Evolutionary conservation across 2,329 filamentous ascomycete genomes (phyloP), one percentile per base, ranked within the genome.

Genomic region (Colletotrichum navitas): DNA sequence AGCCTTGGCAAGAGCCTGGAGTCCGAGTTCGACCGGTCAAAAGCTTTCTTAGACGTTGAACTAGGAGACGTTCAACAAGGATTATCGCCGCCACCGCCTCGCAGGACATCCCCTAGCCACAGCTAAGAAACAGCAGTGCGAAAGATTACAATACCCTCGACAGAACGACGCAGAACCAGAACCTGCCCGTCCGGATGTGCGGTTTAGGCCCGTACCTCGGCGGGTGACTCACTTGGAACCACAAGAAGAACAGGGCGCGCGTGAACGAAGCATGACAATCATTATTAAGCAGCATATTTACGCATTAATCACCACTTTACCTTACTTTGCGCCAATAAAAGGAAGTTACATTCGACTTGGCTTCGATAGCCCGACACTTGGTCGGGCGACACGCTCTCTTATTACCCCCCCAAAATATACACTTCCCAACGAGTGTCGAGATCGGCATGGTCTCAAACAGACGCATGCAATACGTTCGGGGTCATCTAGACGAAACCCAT

Each of bases 1-100:
- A 52, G 63, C 11, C 47, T 64, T 2, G 58, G 58, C 32, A 63
- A 47, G 68, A 71, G 58, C 45, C 32, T 68, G 21, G 64, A 68
- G 21, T 63, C 60, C 45, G 65, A 68, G 14, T 59, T 63, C 16
- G 67, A 61, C 24, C 52, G 14, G 14, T 12, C 51, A 10, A 45
- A 26, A 3, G 63, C 68, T 11, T 51, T 59, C 11, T 7, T 68
- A 6, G 68, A 71, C 18, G 1, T 71, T 3, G 68, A 68, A 16
- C 56, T 55, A 18, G 68, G 41, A 21, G 58, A 61, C 10, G 58
- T 47, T 1, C 68, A 43, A 14, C 49, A 68, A 24, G 68, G 68
- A 18, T 34, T 71, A 24, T 71, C 68, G 32, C 68, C 68, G 32
- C 64, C 68, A n/a, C 68, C 68, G 59, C 64, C 64, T 59, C 68